Conservation (phyloP, 2,329 filamentous ascomycete genomes). For the Colletotrichum cuscutae region DNA sequence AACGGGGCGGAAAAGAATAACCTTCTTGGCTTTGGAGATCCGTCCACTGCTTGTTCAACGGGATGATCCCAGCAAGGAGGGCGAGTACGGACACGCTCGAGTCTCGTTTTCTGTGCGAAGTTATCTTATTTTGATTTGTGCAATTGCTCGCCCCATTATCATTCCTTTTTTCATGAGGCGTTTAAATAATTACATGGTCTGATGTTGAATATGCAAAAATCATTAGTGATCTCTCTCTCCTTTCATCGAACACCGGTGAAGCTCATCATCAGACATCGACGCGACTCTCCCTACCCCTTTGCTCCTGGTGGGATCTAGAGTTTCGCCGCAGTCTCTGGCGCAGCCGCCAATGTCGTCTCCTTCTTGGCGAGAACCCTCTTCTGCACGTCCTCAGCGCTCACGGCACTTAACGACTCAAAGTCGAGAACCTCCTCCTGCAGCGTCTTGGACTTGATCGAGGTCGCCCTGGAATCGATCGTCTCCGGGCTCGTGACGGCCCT, state of each 20-base stretch:
- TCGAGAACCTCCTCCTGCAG: conserved; percentile 59
- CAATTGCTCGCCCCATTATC: not conserved
- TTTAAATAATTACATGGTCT: not conserved
- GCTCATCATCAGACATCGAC: not conserved
- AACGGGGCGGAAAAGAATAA: not conserved
- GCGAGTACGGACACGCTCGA: not conserved
- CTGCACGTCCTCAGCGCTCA: conserved; percentile 54
- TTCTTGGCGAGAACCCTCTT: conserved; percentile 48
- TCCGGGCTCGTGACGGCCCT: conserved; percentile 48
- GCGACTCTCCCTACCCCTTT: too few relatives aligned
- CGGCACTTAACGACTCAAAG: conserved; percentile 54
- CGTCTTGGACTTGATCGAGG: conserved; percentile 60
- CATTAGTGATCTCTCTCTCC: not conserved
- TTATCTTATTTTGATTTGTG: not conserved
- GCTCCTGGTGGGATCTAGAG: conserved; percentile 36
- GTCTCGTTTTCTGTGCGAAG: not conserved
- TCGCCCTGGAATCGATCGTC: conserved; percentile 52
- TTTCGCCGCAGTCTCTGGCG: conserved; percentile 42
- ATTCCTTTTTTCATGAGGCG: not conserved
- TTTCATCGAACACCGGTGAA: not conserved
- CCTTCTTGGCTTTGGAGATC: not conserved
- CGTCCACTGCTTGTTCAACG: not conserved
- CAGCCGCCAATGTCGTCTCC: conserved; percentile 27
- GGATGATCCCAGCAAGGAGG: not conserved
- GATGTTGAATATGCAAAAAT: not conserved